Evolutionary conservation across 1,284 basidiomycete species (phyloP), one percentile per base, ranked within the genome.

Genomic region (Microstroma glucosiphilum): DNA sequence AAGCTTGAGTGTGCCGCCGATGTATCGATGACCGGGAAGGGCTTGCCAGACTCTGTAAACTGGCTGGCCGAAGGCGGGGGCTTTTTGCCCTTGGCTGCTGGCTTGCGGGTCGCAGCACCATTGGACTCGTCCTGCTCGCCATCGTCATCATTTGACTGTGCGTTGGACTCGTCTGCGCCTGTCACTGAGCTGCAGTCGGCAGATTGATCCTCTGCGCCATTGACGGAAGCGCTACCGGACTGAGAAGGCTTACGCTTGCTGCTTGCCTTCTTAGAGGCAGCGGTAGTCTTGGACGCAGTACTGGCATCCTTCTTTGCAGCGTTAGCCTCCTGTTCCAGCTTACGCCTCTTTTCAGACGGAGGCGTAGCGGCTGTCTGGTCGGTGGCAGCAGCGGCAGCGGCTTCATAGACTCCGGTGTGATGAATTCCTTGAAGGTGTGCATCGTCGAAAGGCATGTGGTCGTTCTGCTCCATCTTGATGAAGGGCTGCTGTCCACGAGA

Each of bases 11-110:
- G 76, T 63, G 72, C 74, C 49, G 72, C 76, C 8, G 75, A 76
- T 11, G 76, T 78, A 62, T 78, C 76, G 57, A 78, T 77, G 63
- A 77, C 72, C 17, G 76, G 76, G 70, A 78, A 78, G 13, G 76
- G 76, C 60, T 71, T 67, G 30, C 76, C 76, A 6, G 72, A 64
- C 62, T 76, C 75, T 56, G 76, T 78, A 57, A 75, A 41, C 48
- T 78, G 76, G 13, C 68, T 73, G 6, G 75, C 76, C 2, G 70
- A 73, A 9, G 75, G 75, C 21, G 75, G 76, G 43, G 72, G 69
- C 1, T 75, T 43, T 40, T 62, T 62, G 13, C 21, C 40, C 56
- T 61, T 61, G 41, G 60, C 42, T 9, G 53, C 37, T 23, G 59
- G 49, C 49, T 60, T 60, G 30, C 59, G 59, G 15, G 40, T 17